Evolutionary conservation across 129 eudicot genomes (phyloP).

Genomic region (Pulicaria dysenterica): DNA sequence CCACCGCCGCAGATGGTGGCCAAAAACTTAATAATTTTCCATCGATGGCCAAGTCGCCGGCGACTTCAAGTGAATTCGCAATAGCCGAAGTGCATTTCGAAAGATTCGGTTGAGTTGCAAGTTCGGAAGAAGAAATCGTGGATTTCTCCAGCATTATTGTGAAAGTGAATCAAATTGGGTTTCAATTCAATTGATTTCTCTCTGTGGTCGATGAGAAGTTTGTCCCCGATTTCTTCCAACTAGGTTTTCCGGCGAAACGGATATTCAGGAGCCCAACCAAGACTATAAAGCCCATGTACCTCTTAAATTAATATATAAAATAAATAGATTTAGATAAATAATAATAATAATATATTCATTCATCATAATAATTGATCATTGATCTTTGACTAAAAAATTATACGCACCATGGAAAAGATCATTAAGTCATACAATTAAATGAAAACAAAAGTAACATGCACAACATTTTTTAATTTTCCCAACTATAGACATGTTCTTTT

Average conservation of each 20-base stretch:
- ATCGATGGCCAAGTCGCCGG: conserved; percentile 20
- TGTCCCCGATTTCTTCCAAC: conserved; percentile 7
- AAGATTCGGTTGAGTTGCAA: conserved; percentile 20
- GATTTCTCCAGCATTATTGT: conserved; percentile 33
- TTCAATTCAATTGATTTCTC: conserved; percentile 11
- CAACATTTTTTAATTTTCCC: no score
- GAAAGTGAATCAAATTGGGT: conserved; percentile 12
- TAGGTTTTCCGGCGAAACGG: conserved; percentile 34
- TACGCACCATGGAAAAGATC: no score
- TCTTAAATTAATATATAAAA: not conserved
- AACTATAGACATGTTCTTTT: no score
- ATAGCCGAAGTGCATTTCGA: conserved; percentile 31
- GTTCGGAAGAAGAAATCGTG: conserved; percentile 26
- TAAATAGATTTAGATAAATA: not conserved
- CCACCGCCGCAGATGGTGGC: conserved; percentile 34
- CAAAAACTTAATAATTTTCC: conserved; percentile 25
- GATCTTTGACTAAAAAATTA: no score
- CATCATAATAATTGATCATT: no score
- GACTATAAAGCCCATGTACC: conserved; percentile 23
- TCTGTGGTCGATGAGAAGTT: conserved; percentile 3
- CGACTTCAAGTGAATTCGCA: conserved; percentile 15
- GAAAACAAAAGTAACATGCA: no score
- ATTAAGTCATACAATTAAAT: no score
- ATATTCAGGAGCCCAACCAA: conserved; percentile 26
- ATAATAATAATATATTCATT: no score